Evolutionary conservation across 495 filamentous ascomycete genomes (phyloP).

Genomic region (Penicillium odoratum): DNA sequence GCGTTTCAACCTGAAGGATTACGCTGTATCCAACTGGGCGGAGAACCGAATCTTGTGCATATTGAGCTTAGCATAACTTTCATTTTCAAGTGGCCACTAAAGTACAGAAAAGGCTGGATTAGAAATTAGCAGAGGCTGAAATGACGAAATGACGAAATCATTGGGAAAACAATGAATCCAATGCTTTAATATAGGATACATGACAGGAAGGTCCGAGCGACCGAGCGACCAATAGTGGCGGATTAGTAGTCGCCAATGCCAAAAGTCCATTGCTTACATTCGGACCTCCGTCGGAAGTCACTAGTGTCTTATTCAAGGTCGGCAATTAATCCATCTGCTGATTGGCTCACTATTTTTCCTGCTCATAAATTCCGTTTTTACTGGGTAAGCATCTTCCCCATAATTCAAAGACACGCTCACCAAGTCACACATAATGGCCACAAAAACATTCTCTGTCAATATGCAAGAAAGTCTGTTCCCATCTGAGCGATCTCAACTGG

Average conservation of each 20-base stretch:
- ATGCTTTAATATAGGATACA: background rate
- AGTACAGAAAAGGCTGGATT: no score
- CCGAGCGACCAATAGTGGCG: background rate
- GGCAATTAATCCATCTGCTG: background rate
- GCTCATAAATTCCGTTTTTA: background rate
- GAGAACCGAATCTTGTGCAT: no score
- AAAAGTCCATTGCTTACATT: background rate
- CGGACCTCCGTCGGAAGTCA: background rate
- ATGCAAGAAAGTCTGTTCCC: constrained; percentile 3
- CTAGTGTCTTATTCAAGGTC: background rate
- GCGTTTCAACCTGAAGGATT: no score
- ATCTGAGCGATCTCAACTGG: background rate
- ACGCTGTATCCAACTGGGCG: no score
- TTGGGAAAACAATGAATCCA: background rate
- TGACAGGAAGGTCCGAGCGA: background rate
- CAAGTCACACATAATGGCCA: background rate
- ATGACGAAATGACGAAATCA: no score
- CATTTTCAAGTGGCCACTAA: no score
- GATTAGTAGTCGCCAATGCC: no score
- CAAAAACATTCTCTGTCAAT: background rate
- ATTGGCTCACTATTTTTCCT: background rate
- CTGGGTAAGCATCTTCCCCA: background rate
- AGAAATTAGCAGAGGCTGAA: no score
- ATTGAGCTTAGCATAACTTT: no score
- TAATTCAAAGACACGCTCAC: background rate